These are phyloP conservation scores for Globisporangium heterothallicum DNA, from an alignment of 352 stramenopile genomes.

Conservation along the genomic window DNA sequence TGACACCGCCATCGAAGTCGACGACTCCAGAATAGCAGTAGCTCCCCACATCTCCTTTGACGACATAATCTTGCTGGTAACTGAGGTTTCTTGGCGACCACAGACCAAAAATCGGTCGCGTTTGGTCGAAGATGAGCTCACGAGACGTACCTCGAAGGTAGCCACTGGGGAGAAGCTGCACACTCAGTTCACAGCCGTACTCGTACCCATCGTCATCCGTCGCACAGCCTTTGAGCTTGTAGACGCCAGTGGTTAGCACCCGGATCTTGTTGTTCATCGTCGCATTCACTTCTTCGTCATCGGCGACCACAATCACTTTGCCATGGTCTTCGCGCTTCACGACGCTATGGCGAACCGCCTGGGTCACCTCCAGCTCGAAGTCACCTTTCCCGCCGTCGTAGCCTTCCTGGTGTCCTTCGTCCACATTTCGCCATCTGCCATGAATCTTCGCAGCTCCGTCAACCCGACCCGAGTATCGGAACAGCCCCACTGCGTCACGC, in stretches of 20 bases:
- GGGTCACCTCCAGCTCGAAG: conserved; percentile 47
- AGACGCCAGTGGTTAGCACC: conserved; percentile 48
- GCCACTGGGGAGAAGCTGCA: conserved; percentile 36
- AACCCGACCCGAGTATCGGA: conserved; percentile 54
- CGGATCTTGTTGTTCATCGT: conserved; percentile 12
- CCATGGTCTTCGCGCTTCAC: neutral
- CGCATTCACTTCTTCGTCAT: conserved; percentile 20
- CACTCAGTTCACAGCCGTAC: conserved; percentile 50
- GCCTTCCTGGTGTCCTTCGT: conserved; percentile 35
- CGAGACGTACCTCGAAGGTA: conserved; percentile 30
- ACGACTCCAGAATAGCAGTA: conserved; percentile 46
- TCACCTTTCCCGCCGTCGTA: conserved; percentile 51
- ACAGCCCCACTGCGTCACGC: conserved; percentile 53
- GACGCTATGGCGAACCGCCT: conserved; percentile 9
- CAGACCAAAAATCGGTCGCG: conserved; percentile 26
- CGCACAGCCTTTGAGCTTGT: conserved; percentile 48
- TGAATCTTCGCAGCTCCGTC: conserved; percentile 25
- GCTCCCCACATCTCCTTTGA: conserved; percentile 48
- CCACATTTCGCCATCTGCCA: conserved; percentile 61
- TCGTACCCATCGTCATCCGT: conserved; percentile 70
- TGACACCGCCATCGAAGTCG: conserved; percentile 30
- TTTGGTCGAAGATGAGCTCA: conserved; percentile 61
- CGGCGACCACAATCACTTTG: conserved; percentile 10
- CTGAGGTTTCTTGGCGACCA: conserved; percentile 30
- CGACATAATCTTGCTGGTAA: conserved; percentile 56